Evolutionary conservation across 495 filamentous ascomycete species (phyloP).

Genomic region (Pseudotulostoma volvatum): DNA sequence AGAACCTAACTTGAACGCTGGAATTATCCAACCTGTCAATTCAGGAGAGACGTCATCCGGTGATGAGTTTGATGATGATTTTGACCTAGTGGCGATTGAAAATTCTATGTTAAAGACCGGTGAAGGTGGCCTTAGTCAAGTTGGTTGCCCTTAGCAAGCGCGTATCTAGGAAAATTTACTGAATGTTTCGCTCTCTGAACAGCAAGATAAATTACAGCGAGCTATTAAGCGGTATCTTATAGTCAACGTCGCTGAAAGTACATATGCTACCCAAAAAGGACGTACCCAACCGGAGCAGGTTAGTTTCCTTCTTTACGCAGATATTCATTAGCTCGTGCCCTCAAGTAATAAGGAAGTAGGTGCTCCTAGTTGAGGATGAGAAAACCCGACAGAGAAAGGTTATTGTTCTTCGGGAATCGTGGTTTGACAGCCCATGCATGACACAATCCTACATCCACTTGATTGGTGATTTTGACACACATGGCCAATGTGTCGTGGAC

Average conservation of each 20-base stretch:
- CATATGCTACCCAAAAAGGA: conserved; percentile 46
- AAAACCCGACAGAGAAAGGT: conserved; percentile 43
- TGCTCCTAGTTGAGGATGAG: conserved; percentile 63
- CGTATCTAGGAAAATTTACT: conserved; percentile 17
- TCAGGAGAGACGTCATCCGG: too few species aligned
- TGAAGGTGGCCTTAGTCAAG: conserved; percentile 17
- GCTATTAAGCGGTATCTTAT: conserved; percentile 73
- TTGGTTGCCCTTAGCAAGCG: conserved; percentile 27
- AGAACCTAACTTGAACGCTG: too few species aligned
- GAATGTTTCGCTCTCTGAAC: conserved; percentile 20
- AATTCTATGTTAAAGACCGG: conserved; percentile 24
- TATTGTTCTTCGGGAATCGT: conserved; percentile 68
- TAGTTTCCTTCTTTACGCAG: conserved; percentile 7
- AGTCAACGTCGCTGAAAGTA: conserved; percentile 47
- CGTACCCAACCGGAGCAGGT: conserved; percentile 55
- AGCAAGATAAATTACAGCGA: conserved; percentile 39
- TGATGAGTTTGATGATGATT: conserved; percentile 26
- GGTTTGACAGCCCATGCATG: conserved; percentile 62
- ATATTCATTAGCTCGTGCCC: not conserved
- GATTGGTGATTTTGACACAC: conserved; percentile 56
- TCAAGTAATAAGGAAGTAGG: conserved; percentile 31
- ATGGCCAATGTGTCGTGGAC: conserved; percentile 54
- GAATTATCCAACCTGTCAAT: too few species aligned
- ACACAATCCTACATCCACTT: conserved; percentile 66
- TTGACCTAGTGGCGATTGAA: conserved; percentile 29